A percentile compares a stretch with the other conserved stretches of the same genome.
Conservation (phyloP, 1,284 basidiomycete genomes). For the Tausonia pullulans region DNA sequence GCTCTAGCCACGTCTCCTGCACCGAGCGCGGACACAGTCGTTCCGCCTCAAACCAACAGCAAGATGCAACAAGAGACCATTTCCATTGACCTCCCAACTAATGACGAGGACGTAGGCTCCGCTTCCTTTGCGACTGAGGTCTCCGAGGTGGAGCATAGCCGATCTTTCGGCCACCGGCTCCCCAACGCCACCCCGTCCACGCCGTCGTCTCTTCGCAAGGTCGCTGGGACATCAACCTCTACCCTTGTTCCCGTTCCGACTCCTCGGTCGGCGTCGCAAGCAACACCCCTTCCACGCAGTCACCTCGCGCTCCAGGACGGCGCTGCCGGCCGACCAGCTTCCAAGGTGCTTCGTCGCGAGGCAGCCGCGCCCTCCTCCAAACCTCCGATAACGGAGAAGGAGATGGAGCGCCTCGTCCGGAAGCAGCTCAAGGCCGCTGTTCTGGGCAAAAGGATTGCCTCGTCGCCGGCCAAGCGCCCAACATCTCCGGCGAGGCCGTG, state of each 20-base stretch:
- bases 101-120: too few species aligned
- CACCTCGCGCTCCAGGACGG: background rate
- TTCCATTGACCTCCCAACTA: too few species aligned
- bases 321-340: background rate
- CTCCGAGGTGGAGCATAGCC: too few species aligned
- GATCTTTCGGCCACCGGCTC: background rate
- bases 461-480: background rate
- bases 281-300: background rate
- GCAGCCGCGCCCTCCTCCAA: background rate
- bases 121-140: too few species aligned
- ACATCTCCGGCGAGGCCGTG: background rate
- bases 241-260: background rate
- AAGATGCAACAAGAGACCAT: too few species aligned
- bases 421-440: background rate
- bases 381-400: background rate
- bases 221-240: background rate
- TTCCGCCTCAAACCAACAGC: too few species aligned
- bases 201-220: background rate
- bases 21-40: too few species aligned
- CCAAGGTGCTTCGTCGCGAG: slow-evolving; percentile 5
- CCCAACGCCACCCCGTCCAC: background rate
- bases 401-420: background rate
- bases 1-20: too few species aligned
- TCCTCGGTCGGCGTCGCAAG: background rate
- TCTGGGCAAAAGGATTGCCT: background rate